These are phyloP conservation scores for Debaryomycetaceae sp. DNA, from an alignment of 1,139 yeast species.

Conservation along the genomic window DNA sequence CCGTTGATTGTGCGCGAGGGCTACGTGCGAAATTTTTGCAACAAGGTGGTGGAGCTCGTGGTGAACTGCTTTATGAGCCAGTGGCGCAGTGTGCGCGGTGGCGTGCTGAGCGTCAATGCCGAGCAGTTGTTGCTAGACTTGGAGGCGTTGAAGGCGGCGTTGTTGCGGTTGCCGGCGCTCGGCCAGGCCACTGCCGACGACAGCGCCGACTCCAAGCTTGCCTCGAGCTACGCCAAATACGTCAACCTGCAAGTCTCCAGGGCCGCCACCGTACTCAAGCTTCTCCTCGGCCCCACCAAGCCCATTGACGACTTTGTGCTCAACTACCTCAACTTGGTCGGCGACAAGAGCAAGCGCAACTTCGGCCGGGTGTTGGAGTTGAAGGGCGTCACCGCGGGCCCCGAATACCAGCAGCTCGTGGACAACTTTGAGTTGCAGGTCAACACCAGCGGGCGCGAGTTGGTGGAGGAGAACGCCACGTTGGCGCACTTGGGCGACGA, in stretches of 20 bases:
- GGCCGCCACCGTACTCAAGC: slow-evolving; percentile 61
- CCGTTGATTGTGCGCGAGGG: slow-evolving; percentile 65
- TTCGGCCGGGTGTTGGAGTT: slow-evolving; percentile 61
- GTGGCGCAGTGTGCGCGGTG: slow-evolving; percentile 57
- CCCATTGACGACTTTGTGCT: slow-evolving; percentile 64
- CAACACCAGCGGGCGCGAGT: slow-evolving; percentile 36
- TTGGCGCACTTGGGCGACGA: slow-evolving; percentile 23
- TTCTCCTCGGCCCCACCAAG: slow-evolving; percentile 56
- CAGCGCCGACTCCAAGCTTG: slow-evolving; percentile 29
- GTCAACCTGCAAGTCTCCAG: slow-evolving; percentile 48
- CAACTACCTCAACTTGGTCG: slow-evolving; percentile 62
- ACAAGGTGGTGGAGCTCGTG: slow-evolving; percentile 66
- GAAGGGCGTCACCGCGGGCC: slow-evolving; percentile 45
- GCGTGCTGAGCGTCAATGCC: slow-evolving; percentile 59
- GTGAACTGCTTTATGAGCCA: slow-evolving; percentile 54
- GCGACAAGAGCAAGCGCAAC: slow-evolving; percentile 60
- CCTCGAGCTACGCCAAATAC: slow-evolving; percentile 46
- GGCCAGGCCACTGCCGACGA: slow-evolving; percentile 6
- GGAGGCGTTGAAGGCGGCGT: slow-evolving; percentile 54
- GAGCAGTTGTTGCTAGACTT: slow-evolving; percentile 80
- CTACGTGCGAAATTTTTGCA: slow-evolving; percentile 70
- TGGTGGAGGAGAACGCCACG: slow-evolving; percentile 41
- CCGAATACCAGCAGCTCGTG: slow-evolving; percentile 41
- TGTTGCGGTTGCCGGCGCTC: slow-evolving; percentile 47
- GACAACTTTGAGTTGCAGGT: slow-evolving; percentile 61